A percentile compares a stretch with the other conserved stretches of the same genome.
Conservation (phyloP, 441 rosid species). For the Francoa sonchifolia region DNA sequence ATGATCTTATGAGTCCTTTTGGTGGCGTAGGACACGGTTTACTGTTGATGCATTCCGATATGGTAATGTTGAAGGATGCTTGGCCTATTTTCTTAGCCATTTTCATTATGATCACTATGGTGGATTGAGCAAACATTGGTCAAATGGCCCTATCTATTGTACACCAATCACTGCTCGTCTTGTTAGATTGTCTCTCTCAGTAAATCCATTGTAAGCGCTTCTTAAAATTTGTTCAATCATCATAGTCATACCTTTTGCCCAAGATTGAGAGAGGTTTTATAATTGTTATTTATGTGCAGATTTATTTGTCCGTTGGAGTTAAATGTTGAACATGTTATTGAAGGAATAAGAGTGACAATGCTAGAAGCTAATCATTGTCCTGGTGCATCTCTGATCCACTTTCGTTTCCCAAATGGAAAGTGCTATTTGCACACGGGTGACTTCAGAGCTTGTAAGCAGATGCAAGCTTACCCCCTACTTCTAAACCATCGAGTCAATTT, state of each 20-base stretch:
- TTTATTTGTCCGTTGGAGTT: constrained; percentile 46
- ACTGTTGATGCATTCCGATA: constrained; percentile 78
- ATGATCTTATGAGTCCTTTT: constrained; percentile 4
- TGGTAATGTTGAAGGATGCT: constrained; percentile 46
- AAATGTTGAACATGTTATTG: constrained; percentile 33
- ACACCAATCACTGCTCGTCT: constrained; percentile 59
- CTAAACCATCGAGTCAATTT: constrained; percentile 35
- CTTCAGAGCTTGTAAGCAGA: constrained; percentile 60
- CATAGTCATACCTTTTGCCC: not conserved
- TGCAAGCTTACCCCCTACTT: constrained; percentile 51
- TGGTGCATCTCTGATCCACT: constrained; percentile 63
- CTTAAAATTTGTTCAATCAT: not conserved
- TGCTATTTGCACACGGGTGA: constrained; percentile 75
- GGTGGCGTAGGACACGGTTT: constrained; percentile 44
- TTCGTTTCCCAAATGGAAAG: constrained; percentile 41
- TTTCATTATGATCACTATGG: constrained; percentile 71
- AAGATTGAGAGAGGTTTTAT: not conserved
- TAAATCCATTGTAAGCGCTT: constrained; percentile 38
- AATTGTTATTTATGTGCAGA: constrained; percentile 20
- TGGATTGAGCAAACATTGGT: constrained; percentile 63
- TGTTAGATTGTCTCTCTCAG: constrained; percentile 43
- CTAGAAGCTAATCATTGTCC: constrained; percentile 81
- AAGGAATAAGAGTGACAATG: constrained; percentile 46
- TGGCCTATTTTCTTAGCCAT: constrained; percentile 68
- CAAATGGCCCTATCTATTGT: constrained; percentile 63